A percentile compares a stretch with the other conserved stretches of the same genome.
These are phyloP conservation scores for Diaporthe citriasiana DNA, from an alignment of 2,329 filamentous ascomycete species.

Conservation along the genomic window DNA sequence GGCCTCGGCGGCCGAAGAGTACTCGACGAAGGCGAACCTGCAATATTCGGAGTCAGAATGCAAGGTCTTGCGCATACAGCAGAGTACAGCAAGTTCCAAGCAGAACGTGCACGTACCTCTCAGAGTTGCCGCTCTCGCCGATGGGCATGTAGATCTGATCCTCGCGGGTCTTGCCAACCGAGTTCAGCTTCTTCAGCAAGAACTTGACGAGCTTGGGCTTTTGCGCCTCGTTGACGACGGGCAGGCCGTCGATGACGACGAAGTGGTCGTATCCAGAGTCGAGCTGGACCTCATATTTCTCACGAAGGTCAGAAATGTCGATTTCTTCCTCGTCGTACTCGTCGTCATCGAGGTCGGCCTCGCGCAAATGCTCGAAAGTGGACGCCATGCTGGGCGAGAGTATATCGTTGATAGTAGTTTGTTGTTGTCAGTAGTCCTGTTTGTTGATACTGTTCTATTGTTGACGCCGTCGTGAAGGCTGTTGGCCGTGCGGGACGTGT, in stretches of 20 bases:
- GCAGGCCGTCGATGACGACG: conserved; percentile 94
- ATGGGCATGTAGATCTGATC: conserved; percentile 95
- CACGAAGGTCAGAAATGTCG: conserved; percentile 93
- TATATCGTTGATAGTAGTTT: conserved; percentile 34
- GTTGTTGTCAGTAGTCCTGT: conserved; percentile 28
- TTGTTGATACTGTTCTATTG: conserved; percentile 30
- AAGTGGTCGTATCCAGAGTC: conserved; percentile 98
- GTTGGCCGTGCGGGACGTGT: conserved; percentile 13
- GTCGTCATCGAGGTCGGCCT: conserved; percentile 88
- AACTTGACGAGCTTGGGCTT: conserved; percentile 97
- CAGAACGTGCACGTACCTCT: conserved; percentile 74
- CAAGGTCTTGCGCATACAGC: background rate
- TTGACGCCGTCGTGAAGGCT: conserved; percentile 28
- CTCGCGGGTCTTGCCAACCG: conserved; percentile 86
- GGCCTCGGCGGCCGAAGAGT: conserved; percentile 90
- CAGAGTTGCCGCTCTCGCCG: conserved; percentile 86
- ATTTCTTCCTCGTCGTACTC: conserved; percentile 93
- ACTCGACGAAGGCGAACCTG: conserved; percentile 98
- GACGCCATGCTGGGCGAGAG: conserved; percentile 78
- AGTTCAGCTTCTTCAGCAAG: conserved; percentile 90
- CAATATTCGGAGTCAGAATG: conserved; percentile 31
- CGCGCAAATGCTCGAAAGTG: conserved; percentile 91
- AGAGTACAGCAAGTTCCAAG: conserved; percentile 14
- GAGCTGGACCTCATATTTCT: conserved; percentile 95
- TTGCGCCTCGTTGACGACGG: conserved; percentile 88